Evolutionary conservation across 2,329 filamentous ascomycete species (phyloP), one percentile per base, ranked within the genome.

Genomic region (Arachnomyces sp.): DNA sequence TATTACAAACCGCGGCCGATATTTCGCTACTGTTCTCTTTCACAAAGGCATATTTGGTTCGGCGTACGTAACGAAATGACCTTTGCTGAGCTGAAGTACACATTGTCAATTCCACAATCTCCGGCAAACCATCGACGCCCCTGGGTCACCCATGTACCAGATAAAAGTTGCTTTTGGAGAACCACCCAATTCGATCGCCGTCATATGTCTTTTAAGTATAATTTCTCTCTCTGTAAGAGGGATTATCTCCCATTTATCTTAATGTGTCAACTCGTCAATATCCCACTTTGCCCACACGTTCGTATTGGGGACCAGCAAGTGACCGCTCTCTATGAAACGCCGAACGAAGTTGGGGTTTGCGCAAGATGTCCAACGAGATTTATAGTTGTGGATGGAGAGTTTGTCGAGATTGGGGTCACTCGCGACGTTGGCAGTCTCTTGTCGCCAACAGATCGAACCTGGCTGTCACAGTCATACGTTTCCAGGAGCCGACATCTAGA

Each of bases 401-500:
- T 15, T 17, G 9, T 38, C 20, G 8, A 15, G 14, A 17, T 38
- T 14, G 11, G 3, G 30, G 36, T 38, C 13, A 14, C 9, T 31
- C 36, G 36, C 15, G 30, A 38, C 17, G 25, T 38, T 11, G 36
- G 36, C 29, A 15, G 13, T 28, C 28, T 38, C 15, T 18, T 28
- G 15, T 38, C 36, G 15, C 36, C 28, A 13, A 20, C 13, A 29
- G 36, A 38, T 14, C 28, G 8, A 29, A 7, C 9, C 4, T 38
- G 36, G 36, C 14, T 31, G 29, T 11, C 36, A 29, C 36, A 38
- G 36, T 38, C 36, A 38, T 38, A 38, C 31, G 28, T 18, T n/a
- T 12, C 36, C n/a, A n/a, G 14, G 13, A 13, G 31, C 31, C 13
- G 9, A 18, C 36, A 28, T 28, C 18, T 29, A 28, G 34, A 29